phyloP scores from a whole-genome alignment of 352 stramenopile genomes.

The Globisporangium polare region DNA sequence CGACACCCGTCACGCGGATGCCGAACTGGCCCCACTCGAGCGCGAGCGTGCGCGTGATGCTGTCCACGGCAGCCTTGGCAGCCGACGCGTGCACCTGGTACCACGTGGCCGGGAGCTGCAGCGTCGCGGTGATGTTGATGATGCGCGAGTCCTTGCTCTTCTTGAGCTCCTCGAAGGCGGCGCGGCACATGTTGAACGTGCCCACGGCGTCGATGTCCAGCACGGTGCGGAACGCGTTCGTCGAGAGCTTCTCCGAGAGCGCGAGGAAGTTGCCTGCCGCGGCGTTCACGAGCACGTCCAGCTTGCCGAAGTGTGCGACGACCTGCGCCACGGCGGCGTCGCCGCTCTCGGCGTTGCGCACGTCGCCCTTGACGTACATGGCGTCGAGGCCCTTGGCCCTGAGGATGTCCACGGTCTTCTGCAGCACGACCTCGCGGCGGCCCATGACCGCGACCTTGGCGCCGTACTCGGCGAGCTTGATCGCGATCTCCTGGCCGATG shows the following conservation, averaged over 20 bases:
- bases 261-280: slow-evolving; percentile 94
- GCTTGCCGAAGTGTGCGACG: slow-evolving; percentile 72
- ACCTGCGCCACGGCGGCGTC: slow-evolving; percentile 71
- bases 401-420: slow-evolving; percentile 72
- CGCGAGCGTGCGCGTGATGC: slow-evolving; percentile 90
- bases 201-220: slow-evolving; percentile 96
- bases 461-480: slow-evolving; percentile 90
- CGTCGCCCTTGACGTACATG: slow-evolving; percentile 65
- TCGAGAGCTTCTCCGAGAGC: slow-evolving; percentile 81
- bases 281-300: slow-evolving; percentile 94
- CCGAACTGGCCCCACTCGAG: slow-evolving; percentile 95
- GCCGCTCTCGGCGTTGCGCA: slow-evolving; percentile 84
- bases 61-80: slow-evolving; percentile 95
- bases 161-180: slow-evolving; percentile 83
- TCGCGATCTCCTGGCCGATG: slow-evolving; percentile 93
- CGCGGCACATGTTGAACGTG: slow-evolving; percentile 95
- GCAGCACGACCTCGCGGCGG: slow-evolving; percentile 85
- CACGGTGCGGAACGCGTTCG: slow-evolving; percentile 95
- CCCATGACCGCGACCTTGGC: slow-evolving; percentile 93
- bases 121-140: slow-evolving; percentile 95
- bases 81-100: slow-evolving; percentile 95
- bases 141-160: slow-evolving; percentile 74
- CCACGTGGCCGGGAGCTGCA: slow-evolving; percentile 90
- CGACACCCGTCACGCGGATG: slow-evolving; percentile 93
- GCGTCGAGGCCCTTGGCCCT: slow-evolving; percentile 45